phyloP scores from a whole-genome alignment of 306 rosid genomes.

The Pueraria montana region DNA sequence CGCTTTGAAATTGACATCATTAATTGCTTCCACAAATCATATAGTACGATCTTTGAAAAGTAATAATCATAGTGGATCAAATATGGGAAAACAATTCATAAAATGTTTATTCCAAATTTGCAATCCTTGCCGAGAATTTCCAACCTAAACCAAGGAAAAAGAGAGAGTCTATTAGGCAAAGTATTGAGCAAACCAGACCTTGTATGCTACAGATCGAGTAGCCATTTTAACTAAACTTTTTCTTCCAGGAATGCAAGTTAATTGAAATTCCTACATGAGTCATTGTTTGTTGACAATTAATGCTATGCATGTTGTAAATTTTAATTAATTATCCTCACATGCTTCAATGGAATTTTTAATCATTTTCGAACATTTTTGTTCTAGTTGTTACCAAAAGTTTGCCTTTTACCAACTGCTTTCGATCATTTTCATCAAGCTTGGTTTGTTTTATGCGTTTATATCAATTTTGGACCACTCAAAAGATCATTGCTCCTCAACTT shows the following conservation, averaged over 20 bases:
- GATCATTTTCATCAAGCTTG: neutral
- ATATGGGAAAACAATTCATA: neutral
- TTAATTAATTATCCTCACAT: neutral
- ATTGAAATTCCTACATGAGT: neutral
- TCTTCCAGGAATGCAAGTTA: neutral
- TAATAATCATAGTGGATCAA: neutral
- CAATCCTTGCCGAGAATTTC: neutral
- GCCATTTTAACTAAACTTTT: neutral
- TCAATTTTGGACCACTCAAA: slow-evolving; percentile 41
- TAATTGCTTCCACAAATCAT: neutral
- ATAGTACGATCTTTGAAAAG: neutral
- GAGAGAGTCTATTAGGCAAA: no score
- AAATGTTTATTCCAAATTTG: neutral
- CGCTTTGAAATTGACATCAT: neutral
- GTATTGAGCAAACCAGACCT: neutral
- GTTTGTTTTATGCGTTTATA: slow-evolving; percentile 26
- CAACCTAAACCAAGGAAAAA: neutral
- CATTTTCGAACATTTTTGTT: slow-evolving; percentile 11
- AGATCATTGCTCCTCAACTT: slow-evolving; percentile 44
- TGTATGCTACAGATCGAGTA: neutral
- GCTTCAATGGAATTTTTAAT: slow-evolving; percentile 6
- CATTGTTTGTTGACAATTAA: slow-evolving; percentile 5
- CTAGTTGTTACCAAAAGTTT: slow-evolving; percentile 7
- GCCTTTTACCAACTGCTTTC: slow-evolving; percentile 22
- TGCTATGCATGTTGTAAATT: neutral